phyloP scores from a whole-genome alignment of 2,329 filamentous ascomycete species.

The Diaporthe caulivora region DNA sequence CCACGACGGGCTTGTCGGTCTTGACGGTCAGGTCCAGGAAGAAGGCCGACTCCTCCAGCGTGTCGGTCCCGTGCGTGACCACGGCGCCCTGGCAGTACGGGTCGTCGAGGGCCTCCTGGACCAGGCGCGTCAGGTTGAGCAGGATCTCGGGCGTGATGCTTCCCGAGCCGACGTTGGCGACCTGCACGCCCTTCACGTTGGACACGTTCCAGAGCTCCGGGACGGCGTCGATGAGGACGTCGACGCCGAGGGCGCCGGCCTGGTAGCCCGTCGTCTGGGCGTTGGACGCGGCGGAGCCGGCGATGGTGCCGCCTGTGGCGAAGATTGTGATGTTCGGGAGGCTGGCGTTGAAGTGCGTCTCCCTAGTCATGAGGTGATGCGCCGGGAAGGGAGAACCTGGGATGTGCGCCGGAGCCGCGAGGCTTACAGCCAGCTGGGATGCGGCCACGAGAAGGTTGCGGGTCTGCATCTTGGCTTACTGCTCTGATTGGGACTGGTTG shows the following conservation, averaged over 20 bases:
- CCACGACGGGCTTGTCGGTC: constrained; percentile 69
- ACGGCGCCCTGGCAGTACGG: constrained; percentile 62
- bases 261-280: constrained; percentile 61
- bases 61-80: constrained; percentile 76
- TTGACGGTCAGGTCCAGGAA: constrained; percentile 70
- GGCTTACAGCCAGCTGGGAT: constrained; percentile 17
- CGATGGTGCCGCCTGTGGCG: constrained; percentile 71
- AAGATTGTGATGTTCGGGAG: constrained; percentile 70
- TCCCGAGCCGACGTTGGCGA: constrained; percentile 61
- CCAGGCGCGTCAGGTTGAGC: constrained; percentile 59
- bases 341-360: constrained; percentile 39
- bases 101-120: constrained; percentile 61
- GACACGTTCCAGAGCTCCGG: constrained; percentile 66
- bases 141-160: constrained; percentile 64
- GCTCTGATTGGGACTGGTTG: constrained; percentile 1
- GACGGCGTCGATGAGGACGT: constrained; percentile 65
- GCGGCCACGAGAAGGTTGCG: not conserved
- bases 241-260: constrained; percentile 60
- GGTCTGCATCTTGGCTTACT: constrained; percentile 12
- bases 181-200: constrained; percentile 66
- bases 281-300: constrained; percentile 60
- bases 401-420: constrained; percentile 5
- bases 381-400: not conserved
- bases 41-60: constrained; percentile 73
- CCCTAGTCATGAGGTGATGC: constrained; percentile 1